A percentile compares a stretch with the other conserved stretches of the same genome.
Conservation (phyloP, 768 basidiomycete genomes). For the Multifurca ochricompacta region DNA sequence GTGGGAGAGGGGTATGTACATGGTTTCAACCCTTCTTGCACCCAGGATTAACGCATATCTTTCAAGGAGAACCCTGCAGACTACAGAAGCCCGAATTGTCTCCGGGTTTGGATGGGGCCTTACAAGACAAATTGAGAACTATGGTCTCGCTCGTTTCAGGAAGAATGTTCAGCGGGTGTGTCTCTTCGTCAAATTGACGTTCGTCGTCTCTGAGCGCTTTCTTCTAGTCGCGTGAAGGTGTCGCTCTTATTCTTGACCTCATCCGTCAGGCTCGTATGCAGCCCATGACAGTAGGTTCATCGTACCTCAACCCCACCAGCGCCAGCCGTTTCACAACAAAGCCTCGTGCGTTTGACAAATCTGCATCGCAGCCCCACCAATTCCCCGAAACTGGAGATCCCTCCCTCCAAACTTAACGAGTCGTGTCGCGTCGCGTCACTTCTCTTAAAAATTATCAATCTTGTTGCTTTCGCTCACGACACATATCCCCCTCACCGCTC, state of each 20-base stretch:
- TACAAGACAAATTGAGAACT: slow-evolving; percentile 78
- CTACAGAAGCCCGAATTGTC: slow-evolving; percentile 79
- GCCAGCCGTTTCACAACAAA: slow-evolving; percentile 4
- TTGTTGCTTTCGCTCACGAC: background rate
- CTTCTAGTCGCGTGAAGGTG: slow-evolving; percentile 75
- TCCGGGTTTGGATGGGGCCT: slow-evolving; percentile 89
- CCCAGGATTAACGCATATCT: slow-evolving; percentile 1
- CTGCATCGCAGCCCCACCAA: background rate
- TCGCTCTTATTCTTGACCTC: slow-evolving; percentile 70
- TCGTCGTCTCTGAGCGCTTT: slow-evolving; percentile 11
- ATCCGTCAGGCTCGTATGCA: slow-evolving; percentile 71
- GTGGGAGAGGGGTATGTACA: slow-evolving; percentile 53
- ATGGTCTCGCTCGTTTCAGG: slow-evolving; percentile 79
- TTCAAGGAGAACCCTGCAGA: slow-evolving; percentile 69
- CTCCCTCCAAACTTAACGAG: background rate
- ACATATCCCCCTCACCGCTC: slow-evolving; percentile 8
- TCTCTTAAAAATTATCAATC: slow-evolving; percentile 4
- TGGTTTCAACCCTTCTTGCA: background rate
- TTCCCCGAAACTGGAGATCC: background rate
- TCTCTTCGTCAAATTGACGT: slow-evolving; percentile 11
- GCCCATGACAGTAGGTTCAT: slow-evolving; percentile 36
- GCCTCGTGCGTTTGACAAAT: background rate
- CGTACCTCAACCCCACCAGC: slow-evolving; percentile 17
- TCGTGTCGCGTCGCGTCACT: background rate
- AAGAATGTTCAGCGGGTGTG: slow-evolving; percentile 77